Conservation (phyloP, 768 basidiomycete genomes). For the Calvatia gigantea region DNA sequence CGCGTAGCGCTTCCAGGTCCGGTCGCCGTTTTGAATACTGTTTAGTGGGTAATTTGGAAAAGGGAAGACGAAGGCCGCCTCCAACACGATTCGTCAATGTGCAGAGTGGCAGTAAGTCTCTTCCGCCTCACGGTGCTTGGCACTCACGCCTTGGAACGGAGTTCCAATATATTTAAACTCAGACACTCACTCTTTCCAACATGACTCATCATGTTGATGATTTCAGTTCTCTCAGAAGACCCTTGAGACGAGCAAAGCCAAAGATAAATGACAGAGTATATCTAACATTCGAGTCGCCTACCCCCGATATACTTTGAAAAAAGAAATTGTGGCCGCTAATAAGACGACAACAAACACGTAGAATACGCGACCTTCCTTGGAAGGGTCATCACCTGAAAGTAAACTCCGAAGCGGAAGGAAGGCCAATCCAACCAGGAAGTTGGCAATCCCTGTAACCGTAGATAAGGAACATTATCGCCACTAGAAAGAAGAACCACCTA, state of each 20-base stretch:
- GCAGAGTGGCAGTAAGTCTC: slow-evolving; percentile 34
- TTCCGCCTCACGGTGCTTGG: slow-evolving; percentile 21
- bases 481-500: slow-evolving; percentile 25
- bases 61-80: slow-evolving; percentile 36
- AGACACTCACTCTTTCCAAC: slow-evolving; percentile 13
- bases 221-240: background rate
- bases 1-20: slow-evolving; percentile 64
- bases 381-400: slow-evolving; percentile 55
- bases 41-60: slow-evolving; percentile 33
- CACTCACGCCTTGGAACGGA: slow-evolving; percentile 27
- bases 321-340: slow-evolving; percentile 29
- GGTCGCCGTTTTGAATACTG: slow-evolving; percentile 65
- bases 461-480: slow-evolving; percentile 6
- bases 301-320: slow-evolving; percentile 37
- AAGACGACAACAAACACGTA: slow-evolving; percentile 74
- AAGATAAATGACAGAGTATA: background rate
- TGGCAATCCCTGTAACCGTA: slow-evolving; percentile 64
- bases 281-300: slow-evolving; percentile 17
- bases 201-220: background rate
- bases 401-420: slow-evolving; percentile 84
- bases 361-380: slow-evolving; percentile 85
- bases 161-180: slow-evolving; percentile 25
- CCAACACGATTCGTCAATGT: slow-evolving; percentile 40
- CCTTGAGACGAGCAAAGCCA: no score
- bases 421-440: slow-evolving; percentile 79